Base-by-base conservation (phyloP, 768 basidiomycete genomes). In the Boletus bicolor region DNA sequence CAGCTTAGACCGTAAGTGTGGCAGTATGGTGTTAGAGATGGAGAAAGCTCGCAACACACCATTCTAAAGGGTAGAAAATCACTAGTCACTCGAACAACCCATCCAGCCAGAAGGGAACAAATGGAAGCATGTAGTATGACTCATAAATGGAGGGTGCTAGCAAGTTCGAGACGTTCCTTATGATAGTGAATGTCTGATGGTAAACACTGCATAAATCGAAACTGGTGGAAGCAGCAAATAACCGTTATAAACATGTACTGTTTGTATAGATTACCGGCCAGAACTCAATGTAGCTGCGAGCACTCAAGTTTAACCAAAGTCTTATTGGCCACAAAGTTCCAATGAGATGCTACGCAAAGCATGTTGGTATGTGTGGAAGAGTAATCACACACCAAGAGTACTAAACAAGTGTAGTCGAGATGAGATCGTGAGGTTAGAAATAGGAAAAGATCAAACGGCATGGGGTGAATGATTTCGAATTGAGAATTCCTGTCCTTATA, bases 401-500 rank as follows among this genome's bases (percentile, higher is more conserved):
- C 17, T 15, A 49, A 51, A 62, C 2, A 44, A 26, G 41, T 46
- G 38, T 46, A 7, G 30, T 37, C 11, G 7, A 46, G 24, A 28
- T 24, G 51, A 35, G 19, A 12, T 12, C 5, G 30, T 4, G 24
- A 44, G 7, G n/a, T 12, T 30, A 14, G 37, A 35, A 44, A 15
- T 6, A 9, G 44, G n/a, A 32, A 47, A n/a, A 5, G n/a, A 14
- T 30, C 37, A 30, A 28, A 43, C 1, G 8, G 47, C 19, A 34
- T 21, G 3, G n/a, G 7, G 4, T 17, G 11, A 30, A 10, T n/a
- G 47, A 15, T 8, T 26, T 7, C 35, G 6, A 30, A 37, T 28
- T n/a, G 15, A 55, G 3, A 10, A 46, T 24, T 2, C 8, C 15
- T 36, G 24, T 8, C 32, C 34, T 61, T 39, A 71, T 19, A 71